Evolutionary conservation across 192 early-diverging fungal genomes (phyloP).

Genomic region (Mortierella alpina): DNA sequence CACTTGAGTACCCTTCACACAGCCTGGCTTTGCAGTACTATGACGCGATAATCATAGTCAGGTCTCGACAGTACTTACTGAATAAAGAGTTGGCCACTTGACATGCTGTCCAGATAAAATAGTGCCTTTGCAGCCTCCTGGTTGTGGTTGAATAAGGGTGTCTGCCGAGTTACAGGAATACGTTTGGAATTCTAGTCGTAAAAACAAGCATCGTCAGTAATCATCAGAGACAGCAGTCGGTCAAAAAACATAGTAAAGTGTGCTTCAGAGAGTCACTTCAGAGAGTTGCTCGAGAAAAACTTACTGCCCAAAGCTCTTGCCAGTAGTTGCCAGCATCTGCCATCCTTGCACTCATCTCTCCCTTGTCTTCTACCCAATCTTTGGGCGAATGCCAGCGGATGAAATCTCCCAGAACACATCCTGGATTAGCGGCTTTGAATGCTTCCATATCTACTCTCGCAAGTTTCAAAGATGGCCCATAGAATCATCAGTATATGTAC

Average conservation of each 20-base stretch:
- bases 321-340: constrained; percentile 83
- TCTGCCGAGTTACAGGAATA: constrained; percentile 78
- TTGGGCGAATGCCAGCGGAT: constrained; percentile 96
- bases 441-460: constrained; percentile 81
- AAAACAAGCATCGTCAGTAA: constrained; percentile 17
- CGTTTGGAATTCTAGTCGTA: constrained; percentile 44
- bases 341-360: constrained; percentile 84
- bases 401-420: constrained; percentile 83
- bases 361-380: constrained; percentile 83
- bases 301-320: constrained; percentile 85
- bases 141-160: constrained; percentile 81
- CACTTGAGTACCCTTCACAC: neutral
- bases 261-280: neutral
- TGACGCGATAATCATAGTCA: constrained; percentile 26
- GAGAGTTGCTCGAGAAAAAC: neutral
- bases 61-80: constrained; percentile 4
- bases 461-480: neutral
- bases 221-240: neutral
- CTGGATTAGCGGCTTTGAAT: constrained; percentile 95
- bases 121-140: constrained; percentile 80
- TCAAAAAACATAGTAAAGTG: neutral
- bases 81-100: constrained; percentile 24
- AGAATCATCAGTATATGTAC: neutral
- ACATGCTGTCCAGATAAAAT: constrained; percentile 23
- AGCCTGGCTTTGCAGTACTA: neutral